phyloP scores from a whole-genome alignment of 371 early-diverging fungal genomes.

The Rozella allomycis region DNA sequence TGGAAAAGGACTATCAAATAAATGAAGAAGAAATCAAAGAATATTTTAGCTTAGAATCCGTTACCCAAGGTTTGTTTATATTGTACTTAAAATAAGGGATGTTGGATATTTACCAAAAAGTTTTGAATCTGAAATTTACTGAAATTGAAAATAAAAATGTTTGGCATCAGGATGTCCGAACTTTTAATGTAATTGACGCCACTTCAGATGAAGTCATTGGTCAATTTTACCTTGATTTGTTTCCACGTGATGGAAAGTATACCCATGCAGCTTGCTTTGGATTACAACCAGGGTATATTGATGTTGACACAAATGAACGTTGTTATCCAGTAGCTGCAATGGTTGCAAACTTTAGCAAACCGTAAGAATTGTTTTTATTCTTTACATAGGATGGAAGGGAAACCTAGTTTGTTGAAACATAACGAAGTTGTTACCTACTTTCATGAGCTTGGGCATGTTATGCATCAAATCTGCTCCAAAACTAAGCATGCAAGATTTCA shows the following conservation, averaged over 20 bases:
- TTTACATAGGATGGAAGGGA: constrained; percentile 35
- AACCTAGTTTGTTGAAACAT: constrained; percentile 59
- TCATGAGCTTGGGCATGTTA: constrained; percentile 64
- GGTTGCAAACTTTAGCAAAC: constrained; percentile 52
- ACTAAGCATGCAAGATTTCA: constrained; percentile 49
- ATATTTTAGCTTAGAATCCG: constrained; percentile 44
- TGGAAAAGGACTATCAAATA: constrained; percentile 43
- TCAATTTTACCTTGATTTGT: constrained; percentile 52
- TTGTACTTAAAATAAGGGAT: constrained; percentile 45
- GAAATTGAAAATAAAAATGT: constrained; percentile 25
- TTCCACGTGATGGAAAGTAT: constrained; percentile 54
- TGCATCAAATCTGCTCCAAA: constrained; percentile 52
- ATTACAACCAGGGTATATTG: constrained; percentile 35
- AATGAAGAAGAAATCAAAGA: constrained; percentile 52
- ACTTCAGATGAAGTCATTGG: constrained; percentile 34
- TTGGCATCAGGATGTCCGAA: constrained; percentile 34
- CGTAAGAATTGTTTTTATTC: too few relatives aligned
- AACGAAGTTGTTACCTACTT: constrained; percentile 42
- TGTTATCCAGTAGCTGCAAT: constrained; percentile 50
- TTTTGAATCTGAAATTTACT: constrained; percentile 37
- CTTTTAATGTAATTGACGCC: constrained; percentile 42
- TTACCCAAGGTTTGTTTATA: constrained; percentile 40
- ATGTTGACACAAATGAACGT: constrained; percentile 16
- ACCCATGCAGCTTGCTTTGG: constrained; percentile 42
- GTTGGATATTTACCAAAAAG: constrained; percentile 41